phyloP scores from a whole-genome alignment of 2,329 filamentous ascomycete genomes.

The Aaosphaeria pasadenensis region DNA sequence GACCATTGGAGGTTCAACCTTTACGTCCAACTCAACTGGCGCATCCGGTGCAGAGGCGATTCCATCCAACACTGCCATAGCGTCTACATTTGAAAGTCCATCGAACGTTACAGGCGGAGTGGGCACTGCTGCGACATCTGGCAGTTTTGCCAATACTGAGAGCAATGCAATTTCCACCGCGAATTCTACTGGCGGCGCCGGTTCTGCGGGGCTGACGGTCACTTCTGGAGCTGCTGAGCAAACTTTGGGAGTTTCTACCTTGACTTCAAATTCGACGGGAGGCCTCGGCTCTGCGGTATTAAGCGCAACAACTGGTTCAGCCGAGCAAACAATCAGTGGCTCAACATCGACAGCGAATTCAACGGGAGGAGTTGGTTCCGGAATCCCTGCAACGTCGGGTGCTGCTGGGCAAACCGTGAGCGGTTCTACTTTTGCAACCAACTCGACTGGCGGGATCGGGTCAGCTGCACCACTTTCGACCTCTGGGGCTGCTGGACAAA shows the following conservation, averaged over 20 bases:
- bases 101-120: neutral
- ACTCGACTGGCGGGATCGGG: constrained; percentile 1
- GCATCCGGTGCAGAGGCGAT: neutral
- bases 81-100: neutral
- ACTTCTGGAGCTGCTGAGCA: constrained; percentile 3
- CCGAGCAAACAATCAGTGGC: neutral
- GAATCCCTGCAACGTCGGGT: neutral
- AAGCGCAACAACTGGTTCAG: neutral
- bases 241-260: constrained; percentile 4
- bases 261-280: neutral
- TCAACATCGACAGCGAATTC: constrained; percentile 1
- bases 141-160: neutral
- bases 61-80: neutral
- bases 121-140: constrained; percentile 1
- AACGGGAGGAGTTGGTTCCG: neutral
- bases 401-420: neutral
- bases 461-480: neutral
- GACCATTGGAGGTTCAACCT: constrained; percentile 4
- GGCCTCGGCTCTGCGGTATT: neutral
- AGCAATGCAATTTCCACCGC: neutral
- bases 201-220: constrained; percentile 1
- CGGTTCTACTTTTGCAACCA: neutral
- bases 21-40: neutral
- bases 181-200: constrained; percentile 11
- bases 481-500: constrained; percentile 1